Evolutionary conservation across 1,284 basidiomycete genomes (phyloP).

Genomic region (Apiotrichum siamense): DNA sequence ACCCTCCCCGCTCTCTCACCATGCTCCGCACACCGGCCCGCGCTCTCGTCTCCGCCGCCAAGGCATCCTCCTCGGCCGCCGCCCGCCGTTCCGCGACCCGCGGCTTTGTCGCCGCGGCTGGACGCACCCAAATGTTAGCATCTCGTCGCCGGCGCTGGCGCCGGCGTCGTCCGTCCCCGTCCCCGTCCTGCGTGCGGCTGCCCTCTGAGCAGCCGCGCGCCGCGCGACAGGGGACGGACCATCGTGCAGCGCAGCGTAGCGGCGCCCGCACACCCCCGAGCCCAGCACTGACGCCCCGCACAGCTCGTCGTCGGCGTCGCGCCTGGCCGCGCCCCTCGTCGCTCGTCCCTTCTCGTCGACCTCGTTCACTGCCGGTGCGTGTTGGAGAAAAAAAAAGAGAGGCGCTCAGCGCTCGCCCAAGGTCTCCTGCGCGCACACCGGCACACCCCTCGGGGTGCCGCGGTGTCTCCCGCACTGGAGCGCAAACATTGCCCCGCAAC

Average conservation of each 20-base stretch:
- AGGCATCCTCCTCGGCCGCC: slow-evolving; percentile 11
- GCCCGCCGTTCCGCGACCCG: slow-evolving; percentile 14
- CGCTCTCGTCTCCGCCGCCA: slow-evolving; percentile 22
- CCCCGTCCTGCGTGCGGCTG: too few relatives aligned
- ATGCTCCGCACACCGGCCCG: slow-evolving; percentile 36
- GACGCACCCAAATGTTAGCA: slow-evolving; percentile 8
- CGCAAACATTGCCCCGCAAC: too few relatives aligned
- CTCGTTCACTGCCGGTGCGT: slow-evolving; percentile 12
- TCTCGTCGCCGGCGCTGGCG: not conserved
- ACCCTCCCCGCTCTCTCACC: slow-evolving; percentile 17
- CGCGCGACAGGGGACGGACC: too few relatives aligned
- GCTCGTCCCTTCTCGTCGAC: slow-evolving; percentile 14
- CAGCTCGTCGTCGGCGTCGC: too few relatives aligned
- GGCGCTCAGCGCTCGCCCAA: not conserved
- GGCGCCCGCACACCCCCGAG: too few relatives aligned
- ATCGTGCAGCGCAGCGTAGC: too few relatives aligned
- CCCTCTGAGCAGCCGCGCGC: too few relatives aligned
- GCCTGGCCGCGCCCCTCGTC: slow-evolving; percentile 4
- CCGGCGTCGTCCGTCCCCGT: too few relatives aligned
- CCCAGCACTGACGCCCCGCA: slow-evolving; percentile 2
- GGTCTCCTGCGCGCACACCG: too few relatives aligned
- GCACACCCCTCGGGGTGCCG: too few relatives aligned
- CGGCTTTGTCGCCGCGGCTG: slow-evolving; percentile 4
- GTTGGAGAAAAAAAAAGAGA: not conserved
- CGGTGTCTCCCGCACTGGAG: too few relatives aligned